Evolutionary conservation across 75 land plant genomes (phyloP).

Genomic region (Selaginella tamariscina): DNA sequence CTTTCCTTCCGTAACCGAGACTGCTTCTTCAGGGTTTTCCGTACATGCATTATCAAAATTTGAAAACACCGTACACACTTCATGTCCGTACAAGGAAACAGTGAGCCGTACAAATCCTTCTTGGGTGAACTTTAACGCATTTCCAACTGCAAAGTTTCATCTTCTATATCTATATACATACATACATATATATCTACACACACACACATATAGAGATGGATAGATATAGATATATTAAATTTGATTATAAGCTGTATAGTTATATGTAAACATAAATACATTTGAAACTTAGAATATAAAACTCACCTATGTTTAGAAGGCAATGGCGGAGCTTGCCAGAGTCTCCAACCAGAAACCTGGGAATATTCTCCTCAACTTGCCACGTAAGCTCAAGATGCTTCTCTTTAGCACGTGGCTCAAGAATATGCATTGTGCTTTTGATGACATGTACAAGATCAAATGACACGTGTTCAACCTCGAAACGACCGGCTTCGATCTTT

Average conservation of each 20-base stretch:
- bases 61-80: neutral
- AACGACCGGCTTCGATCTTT: conserved; percentile 23
- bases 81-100: neutral
- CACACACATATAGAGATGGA: too few relatives aligned
- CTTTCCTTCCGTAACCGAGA: neutral
- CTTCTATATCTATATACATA: too few relatives aligned
- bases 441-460: conserved; percentile 14
- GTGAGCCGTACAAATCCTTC: conserved; percentile 13
- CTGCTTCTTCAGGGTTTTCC: neutral
- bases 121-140: conserved; percentile 22
- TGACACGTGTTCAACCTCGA: conserved; percentile 18
- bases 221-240: too few relatives aligned
- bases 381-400: conserved; percentile 11
- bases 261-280: neutral
- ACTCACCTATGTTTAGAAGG: conserved; percentile 18
- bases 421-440: conserved; percentile 15
- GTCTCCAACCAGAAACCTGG: conserved; percentile 16
- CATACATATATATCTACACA: too few relatives aligned
- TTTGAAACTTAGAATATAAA: neutral
- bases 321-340: conserved; percentile 24
- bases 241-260: too few relatives aligned
- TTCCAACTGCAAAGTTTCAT: conserved; percentile 18
- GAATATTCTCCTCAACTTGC: conserved; percentile 17
- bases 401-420: conserved; percentile 18
- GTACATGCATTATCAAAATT: neutral